Conservation (phyloP, 768 basidiomycete genomes). For the Gyrodon lividus region DNA sequence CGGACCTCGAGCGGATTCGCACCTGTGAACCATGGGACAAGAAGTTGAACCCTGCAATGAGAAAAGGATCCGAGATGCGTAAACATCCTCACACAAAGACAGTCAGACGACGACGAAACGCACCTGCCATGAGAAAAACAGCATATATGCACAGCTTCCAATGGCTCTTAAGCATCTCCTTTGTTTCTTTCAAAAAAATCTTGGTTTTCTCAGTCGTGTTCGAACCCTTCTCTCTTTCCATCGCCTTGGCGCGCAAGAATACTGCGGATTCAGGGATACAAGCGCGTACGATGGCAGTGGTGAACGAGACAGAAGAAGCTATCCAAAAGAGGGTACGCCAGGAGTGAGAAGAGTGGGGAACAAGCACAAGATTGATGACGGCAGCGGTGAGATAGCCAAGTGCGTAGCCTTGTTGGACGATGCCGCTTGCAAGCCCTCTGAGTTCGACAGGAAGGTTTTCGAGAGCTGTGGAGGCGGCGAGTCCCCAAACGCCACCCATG, state of each 20-base stretch:
- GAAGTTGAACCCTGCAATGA: constrained; percentile 64
- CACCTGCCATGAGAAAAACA: constrained; percentile 73
- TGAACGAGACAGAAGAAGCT: constrained; percentile 63
- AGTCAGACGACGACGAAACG: constrained; percentile 2
- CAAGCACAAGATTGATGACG: constrained; percentile 73
- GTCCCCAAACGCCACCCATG: constrained; percentile 91
- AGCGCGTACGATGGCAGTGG: constrained; percentile 65
- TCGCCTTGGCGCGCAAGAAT: constrained; percentile 65
- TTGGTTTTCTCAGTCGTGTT: constrained; percentile 52
- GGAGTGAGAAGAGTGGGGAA: constrained; percentile 26
- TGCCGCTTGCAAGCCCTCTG: constrained; percentile 81
- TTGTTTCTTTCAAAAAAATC: constrained; percentile 71
- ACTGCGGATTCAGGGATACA: constrained; percentile 75
- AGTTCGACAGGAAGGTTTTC: constrained; percentile 87
- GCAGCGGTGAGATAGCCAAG: constrained; percentile 84
- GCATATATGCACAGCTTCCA: constrained; percentile 86
- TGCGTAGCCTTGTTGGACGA: constrained; percentile 89
- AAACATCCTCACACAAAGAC: not conserved
- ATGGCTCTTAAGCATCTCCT: constrained; percentile 75
- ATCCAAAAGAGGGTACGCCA: constrained; percentile 88
- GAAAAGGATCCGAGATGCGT: not conserved
- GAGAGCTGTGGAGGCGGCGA: constrained; percentile 77
- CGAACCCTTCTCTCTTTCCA: constrained; percentile 43
- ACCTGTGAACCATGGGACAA: constrained; percentile 72
- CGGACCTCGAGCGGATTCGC: constrained; percentile 7